Conservation (phyloP, 805 yeast genomes). For the Candida manassasensis region DNA sequence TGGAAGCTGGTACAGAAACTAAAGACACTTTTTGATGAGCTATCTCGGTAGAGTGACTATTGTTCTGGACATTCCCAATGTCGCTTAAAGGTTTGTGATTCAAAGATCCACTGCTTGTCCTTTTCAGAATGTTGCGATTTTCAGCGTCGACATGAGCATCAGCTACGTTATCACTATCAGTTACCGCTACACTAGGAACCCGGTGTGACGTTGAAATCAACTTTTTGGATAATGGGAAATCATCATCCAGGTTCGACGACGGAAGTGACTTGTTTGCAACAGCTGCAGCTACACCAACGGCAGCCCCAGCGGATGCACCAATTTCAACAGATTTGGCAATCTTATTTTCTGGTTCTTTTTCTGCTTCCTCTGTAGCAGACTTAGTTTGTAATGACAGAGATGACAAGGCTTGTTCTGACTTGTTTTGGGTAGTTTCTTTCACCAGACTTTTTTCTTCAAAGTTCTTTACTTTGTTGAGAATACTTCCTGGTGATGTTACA, state of each 20-base stretch:
- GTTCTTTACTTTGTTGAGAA: constrained; percentile 34
- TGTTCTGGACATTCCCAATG: constrained; percentile 3
- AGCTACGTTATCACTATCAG: too few relatives aligned
- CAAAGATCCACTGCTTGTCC: not conserved
- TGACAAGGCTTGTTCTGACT: too few relatives aligned
- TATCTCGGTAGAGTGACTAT: not conserved
- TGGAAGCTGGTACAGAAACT: not conserved
- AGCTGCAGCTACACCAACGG: not conserved
- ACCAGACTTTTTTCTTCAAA: too few relatives aligned
- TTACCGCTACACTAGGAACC: too few relatives aligned
- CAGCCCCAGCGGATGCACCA: constrained; percentile 6
- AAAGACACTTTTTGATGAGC: not conserved
- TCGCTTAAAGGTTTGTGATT: constrained; percentile 4
- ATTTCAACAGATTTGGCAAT: not conserved
- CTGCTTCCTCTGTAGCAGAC: too few relatives aligned
- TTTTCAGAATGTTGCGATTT: not conserved
- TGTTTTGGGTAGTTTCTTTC: too few relatives aligned
- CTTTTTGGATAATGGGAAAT: constrained; percentile 1
- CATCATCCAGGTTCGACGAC: too few relatives aligned
- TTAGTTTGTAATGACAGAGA: too few relatives aligned
- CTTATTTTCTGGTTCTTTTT: not conserved
- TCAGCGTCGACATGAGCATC: constrained; percentile 1
- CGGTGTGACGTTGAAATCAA: not conserved
- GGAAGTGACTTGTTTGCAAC: too few relatives aligned
- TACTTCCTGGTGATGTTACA: constrained; percentile 20